Conservation (phyloP, 345 rosid genomes). For the Citrus unshiu region DNA sequence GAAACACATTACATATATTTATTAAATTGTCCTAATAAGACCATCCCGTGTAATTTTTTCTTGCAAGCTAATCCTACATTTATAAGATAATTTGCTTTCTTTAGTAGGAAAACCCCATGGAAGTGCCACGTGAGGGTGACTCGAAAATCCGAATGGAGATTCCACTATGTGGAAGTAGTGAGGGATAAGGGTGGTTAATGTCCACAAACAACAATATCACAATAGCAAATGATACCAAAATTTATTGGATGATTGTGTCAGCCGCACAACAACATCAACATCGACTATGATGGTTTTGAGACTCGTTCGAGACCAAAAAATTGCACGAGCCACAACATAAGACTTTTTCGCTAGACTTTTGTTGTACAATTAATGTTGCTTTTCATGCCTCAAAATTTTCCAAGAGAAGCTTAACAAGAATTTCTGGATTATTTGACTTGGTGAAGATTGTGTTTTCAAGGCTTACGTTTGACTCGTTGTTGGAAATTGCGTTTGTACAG, state of each 20-base stretch:
- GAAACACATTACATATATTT: too few species aligned
- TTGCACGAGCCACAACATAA: not conserved
- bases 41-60: too few species aligned
- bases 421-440: not conserved
- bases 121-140: not conserved
- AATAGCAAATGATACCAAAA: not conserved
- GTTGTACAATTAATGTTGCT: not conserved
- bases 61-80: too few species aligned
- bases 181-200: not conserved
- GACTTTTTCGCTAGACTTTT: not conserved
- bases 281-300: not conserved
- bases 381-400: not conserved
- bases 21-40: too few species aligned
- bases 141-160: not conserved
- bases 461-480: not conserved
- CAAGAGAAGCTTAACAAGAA: not conserved
- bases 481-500: not conserved
- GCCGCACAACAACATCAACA: not conserved
- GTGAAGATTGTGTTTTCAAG: not conserved
- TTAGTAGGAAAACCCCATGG: not conserved
- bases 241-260: not conserved
- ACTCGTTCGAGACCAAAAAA: not conserved
- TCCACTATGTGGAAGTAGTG: not conserved
- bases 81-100: too few species aligned
- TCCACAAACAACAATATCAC: not conserved